Conservation (phyloP, 306 rosid species). For the Echinosophora koreensis region DNA sequence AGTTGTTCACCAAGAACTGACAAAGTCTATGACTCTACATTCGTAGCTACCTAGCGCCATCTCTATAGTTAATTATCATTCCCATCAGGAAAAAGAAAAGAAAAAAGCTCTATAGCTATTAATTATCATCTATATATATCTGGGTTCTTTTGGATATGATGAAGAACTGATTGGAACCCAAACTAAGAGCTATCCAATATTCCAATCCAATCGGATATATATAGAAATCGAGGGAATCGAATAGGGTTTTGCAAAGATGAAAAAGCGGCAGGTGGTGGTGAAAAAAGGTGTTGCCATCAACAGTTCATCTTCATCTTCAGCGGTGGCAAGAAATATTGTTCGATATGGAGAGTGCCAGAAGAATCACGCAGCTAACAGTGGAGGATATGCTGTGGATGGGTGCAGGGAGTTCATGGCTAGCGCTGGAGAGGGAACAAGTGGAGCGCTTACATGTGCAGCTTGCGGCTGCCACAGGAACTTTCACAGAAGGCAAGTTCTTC, state of each 20-base stretch:
- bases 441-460: conserved; percentile 81
- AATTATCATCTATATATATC: neutral
- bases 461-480: conserved; percentile 93
- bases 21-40: neutral
- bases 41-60: neutral
- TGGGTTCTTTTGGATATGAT: neutral
- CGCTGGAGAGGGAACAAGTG: conserved; percentile 62
- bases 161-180: conserved; percentile 3
- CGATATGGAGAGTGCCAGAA: conserved; percentile 85
- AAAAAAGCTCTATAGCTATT: neutral
- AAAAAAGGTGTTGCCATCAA: conserved; percentile 54
- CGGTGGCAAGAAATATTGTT: conserved; percentile 46
- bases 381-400: conserved; percentile 94
- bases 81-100: neutral
- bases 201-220: neutral
- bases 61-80: neutral
- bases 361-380: conserved; percentile 90
- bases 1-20: conserved; percentile 53
- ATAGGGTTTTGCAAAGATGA: conserved; percentile 59
- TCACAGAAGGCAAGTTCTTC: conserved; percentile 68
- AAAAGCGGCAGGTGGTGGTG: conserved; percentile 81
- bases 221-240: neutral
- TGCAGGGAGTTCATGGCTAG: conserved; percentile 90
- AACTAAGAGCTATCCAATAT: neutral
- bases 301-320: conserved; percentile 51